Base-by-base conservation (phyloP, 2,329 filamentous ascomycete species). In the Annulohypoxylon truncatum region DNA sequence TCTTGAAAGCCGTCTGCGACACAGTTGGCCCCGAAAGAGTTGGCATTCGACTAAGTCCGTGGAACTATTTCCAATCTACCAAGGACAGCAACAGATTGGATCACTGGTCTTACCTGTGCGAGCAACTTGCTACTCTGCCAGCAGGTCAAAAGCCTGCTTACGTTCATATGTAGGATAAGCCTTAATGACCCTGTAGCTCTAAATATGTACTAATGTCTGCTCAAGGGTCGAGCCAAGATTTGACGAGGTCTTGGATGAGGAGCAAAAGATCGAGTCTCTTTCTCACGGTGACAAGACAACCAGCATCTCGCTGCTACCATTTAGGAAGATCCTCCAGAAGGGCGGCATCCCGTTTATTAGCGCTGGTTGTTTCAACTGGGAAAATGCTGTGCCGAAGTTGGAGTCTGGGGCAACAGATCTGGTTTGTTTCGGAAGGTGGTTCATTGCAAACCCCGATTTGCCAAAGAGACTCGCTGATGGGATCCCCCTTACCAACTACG, bases 211-310 rank as follows among this genome's bases (percentile, higher is more conserved):
- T 69, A 8, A 71, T 35, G 40, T 42, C 26, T 24, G 3, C 18
- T 7, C 4, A 9, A 81, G 78, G 79, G 71, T 84, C 7, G 82
- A 84, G 73, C 81, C 82, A 12, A 79, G 81, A 3, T 83, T 83
- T 38, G 82, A 83, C 29, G 81, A 83, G 64, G 78, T 82, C 0
- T 73, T 83, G 7, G 77, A 82, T 48, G 82, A 83, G 74, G 71
- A 77, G 40, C 75, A 79, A 29, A 83, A 83, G 72, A 69, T 84
- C 33, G 75, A 74, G 1, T 77, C 81, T 0, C 76, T 83, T 4
- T 73, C 71, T 47, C 13, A 76, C 66, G 69, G 74, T 53, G 62
- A 71, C 28, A 74, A 74, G 61, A 59, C 75, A 18, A 44, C 47
- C 3, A 51, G 28, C 5, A 61, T 67, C 13, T 82, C 78, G 0